These are phyloP conservation scores for Pharus latifolius DNA, from an alignment of 176 grass and related monocot genomes.

Conservation along the genomic window DNA sequence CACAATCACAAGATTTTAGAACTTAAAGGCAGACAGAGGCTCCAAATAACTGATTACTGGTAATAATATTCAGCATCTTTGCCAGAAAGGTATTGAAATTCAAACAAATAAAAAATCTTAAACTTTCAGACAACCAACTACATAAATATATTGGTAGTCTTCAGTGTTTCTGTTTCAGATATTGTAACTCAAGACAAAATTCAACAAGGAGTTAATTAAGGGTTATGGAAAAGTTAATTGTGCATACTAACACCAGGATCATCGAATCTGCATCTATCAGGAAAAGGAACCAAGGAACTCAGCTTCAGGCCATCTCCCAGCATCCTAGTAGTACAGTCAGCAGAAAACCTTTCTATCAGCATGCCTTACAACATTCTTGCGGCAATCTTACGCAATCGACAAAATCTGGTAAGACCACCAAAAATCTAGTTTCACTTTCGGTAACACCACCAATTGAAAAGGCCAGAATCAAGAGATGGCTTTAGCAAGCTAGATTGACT, in stretches of 20 bases:
- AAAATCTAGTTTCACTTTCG: constrained; percentile 1
- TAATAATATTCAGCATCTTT: no score
- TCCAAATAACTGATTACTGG: no score
- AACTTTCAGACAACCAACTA: background rate
- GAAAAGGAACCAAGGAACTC: no score
- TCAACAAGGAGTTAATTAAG: background rate
- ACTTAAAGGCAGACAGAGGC: no score
- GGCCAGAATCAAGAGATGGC: background rate
- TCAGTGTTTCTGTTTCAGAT: no score
- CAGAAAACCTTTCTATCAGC: no score
- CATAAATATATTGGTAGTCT: no score
- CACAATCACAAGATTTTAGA: no score
- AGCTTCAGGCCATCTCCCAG: no score
- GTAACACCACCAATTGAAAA: background rate
- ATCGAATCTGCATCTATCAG: background rate
- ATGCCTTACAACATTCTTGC: background rate
- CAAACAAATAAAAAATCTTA: no score
- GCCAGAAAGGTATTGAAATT: no score
- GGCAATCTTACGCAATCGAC: background rate
- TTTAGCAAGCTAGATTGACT: background rate
- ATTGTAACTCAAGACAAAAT: background rate
- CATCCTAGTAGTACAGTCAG: no score
- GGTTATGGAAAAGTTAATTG: background rate
- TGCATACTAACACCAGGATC: background rate
- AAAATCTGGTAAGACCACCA: background rate